These are phyloP conservation scores for Barnettozyma vustinii DNA, from an alignment of 805 yeast species.

Conservation along the genomic window DNA sequence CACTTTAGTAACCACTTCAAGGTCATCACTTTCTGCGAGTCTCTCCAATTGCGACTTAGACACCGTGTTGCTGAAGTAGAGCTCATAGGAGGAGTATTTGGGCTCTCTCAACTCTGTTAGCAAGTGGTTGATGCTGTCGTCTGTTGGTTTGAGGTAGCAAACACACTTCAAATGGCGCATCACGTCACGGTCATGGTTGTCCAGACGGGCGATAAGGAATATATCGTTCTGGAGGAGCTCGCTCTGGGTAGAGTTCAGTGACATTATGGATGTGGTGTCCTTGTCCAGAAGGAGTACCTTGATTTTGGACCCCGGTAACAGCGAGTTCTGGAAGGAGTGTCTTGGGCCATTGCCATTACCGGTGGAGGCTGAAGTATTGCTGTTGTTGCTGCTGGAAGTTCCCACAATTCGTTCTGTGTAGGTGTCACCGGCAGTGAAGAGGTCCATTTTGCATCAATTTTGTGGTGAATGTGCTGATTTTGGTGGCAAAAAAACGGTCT, in stretches of 20 bases:
- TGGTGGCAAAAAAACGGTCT: neutral
- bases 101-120: constrained; percentile 70
- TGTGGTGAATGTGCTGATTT: neutral
- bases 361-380: neutral
- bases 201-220: constrained; percentile 71
- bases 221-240: constrained; percentile 76
- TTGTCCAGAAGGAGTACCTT: constrained; percentile 76
- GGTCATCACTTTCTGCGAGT: constrained; percentile 85
- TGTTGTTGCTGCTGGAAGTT: constrained; percentile 2
- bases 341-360: neutral
- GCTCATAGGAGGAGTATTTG: constrained; percentile 69
- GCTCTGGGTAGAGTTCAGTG: constrained; percentile 88
- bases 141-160: constrained; percentile 70
- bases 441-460: constrained; percentile 35
- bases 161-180: constrained; percentile 80
- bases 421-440: constrained; percentile 39
- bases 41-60: constrained; percentile 76
- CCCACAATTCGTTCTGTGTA: constrained; percentile 38
- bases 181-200: constrained; percentile 54
- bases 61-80: constrained; percentile 73
- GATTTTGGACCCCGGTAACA: constrained; percentile 36
- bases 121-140: constrained; percentile 53
- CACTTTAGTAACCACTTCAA: constrained; percentile 70
- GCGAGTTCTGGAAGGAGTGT: constrained; percentile 1
- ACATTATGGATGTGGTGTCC: constrained; percentile 74